Percentiles rank a stretch among this genome's conserved stretches.
Evolutionary conservation across 306 rosid genomes (phyloP).

Genomic region (Acmispon strigosus): DNA sequence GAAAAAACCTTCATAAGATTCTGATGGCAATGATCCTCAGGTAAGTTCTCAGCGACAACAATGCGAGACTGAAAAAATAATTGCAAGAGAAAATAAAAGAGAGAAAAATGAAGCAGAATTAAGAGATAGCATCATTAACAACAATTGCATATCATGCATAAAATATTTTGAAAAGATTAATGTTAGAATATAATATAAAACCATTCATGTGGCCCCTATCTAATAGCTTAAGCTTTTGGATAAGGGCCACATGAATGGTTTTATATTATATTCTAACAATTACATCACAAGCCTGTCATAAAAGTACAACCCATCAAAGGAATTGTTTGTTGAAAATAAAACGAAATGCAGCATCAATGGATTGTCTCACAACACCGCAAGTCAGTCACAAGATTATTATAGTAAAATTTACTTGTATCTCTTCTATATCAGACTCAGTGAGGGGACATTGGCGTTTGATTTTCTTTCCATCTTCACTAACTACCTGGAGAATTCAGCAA

Average conservation of each 20-base stretch:
- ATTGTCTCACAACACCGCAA: conserved; percentile 1
- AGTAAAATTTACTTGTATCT: conserved; percentile 67
- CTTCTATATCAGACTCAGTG: conserved; percentile 78
- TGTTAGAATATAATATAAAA: too few relatives aligned
- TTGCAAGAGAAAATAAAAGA: conserved; percentile 5
- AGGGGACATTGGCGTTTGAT: conserved; percentile 69
- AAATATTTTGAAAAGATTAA: conserved; percentile 9
- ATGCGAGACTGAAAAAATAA: conserved; percentile 63
- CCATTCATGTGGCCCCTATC: too few relatives aligned
- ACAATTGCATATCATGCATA: not conserved
- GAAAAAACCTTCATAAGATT: conserved; percentile 94
- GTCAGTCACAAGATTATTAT: conserved; percentile 1
- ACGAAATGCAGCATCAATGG: conserved; percentile 10
- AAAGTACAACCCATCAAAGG: not conserved
- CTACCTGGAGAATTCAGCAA: conserved; percentile 51
- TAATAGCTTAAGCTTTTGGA: too few relatives aligned
- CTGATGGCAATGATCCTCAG: conserved; percentile 99
- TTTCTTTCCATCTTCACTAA: conserved; percentile 91
- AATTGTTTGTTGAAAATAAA: not conserved
- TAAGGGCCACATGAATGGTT: too few relatives aligned
- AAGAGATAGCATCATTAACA: conserved; percentile 17
- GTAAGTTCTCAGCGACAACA: conserved; percentile 92
- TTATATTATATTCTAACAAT: too few relatives aligned
- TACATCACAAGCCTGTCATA: not conserved
- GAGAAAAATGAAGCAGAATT: not conserved